Evolutionary conservation across 768 basidiomycete genomes (phyloP), one percentile per base, ranked within the genome.

Genomic region (Mycena polygramma): DNA sequence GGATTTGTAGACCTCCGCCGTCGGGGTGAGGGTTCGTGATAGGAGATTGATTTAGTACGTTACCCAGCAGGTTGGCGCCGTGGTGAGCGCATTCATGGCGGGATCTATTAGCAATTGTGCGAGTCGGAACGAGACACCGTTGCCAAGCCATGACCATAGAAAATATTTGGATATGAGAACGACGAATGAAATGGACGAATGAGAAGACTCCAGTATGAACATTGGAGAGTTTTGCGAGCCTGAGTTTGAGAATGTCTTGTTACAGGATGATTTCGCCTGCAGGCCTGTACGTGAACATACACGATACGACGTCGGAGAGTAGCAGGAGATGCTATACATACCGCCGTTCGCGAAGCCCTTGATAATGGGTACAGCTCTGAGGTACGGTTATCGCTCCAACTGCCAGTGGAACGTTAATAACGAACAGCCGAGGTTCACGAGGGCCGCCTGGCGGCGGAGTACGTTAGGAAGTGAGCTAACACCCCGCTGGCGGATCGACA

Each of bases 21-120:
- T 65, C 63, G 63, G 63, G 63, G 53, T 51, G 43, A 24, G n/a
- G 24, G 15, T 58, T 51, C 55, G 49, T 66, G 64, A 66, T 66
- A 58, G 41, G 41, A 19, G 13, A n/a, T 35, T 24, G 24, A 41
- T 41, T 57, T 52, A 30, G n/a, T 49, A 46, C 20, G 55, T 39
- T 59, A 66, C 22, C 65, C 57, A 24, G 49, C 30, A 66, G 19
- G 46, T 59, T 59, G 65, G 65, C 49, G 19, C 20, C 15, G 20
- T 30, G 22, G 19, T 19, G 58, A 30, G 30, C 30, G 41, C 41
- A 15, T 45, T 20, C 26, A 20, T 30, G 22, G 39, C 26, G n/a
- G 49, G 24, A 41, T 26, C 54, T n/a, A 39, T 62, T 49, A 6
- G 22, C 22, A 19, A 19, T 17, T 43, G 53, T 17, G 54, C 19